Evolutionary conservation across 2,329 filamentous ascomycete genomes (phyloP), one percentile per base, ranked within the genome.

Genomic region (Ophiocordyceps australis): DNA sequence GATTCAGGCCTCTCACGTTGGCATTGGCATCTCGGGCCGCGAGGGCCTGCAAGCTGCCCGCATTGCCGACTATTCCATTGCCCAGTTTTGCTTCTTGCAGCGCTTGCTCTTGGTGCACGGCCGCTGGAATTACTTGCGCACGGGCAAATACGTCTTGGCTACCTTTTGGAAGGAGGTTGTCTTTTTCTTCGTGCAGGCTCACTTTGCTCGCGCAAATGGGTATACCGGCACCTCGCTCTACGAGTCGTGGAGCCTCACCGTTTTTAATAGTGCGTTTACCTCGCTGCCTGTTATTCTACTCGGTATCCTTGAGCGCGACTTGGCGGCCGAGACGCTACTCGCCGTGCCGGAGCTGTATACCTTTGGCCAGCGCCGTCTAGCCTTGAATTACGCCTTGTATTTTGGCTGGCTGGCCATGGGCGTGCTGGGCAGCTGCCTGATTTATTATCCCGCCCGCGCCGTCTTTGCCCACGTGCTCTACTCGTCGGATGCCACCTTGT

Each of bases 231-330:
- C 85, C 1, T 89, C 78, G 28, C 59, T 95, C 13, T 94, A 92
- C 54, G 83, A 95, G 47, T 69, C 69, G 2, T 86, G 78, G 54
- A 81, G 75, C 35, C 52, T 95, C 42, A 89, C 78, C 24, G 82
- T 92, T 45, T 86, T 94, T 56, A 95, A 95, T 44, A 89, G 81
- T 2, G 64, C 94, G 10, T 95, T 95, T 49, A 94, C 86, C 1
- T 89, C 78, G 30, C 57, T 94, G 3, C 74, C 76, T 21, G 80
- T 89, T 14, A 91, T 95, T 34, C 77, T 91, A 39, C 66, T 92
- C 34, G 86, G 83, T 9, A 75, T 93, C n/a, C 92, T 89, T 52
- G 85, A 93, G 43, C 82, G 93, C 45, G 86, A 95, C 42, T 62
- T 95, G 3, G 57, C 65, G 4, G 76, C 83, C 0, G 71, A 81